phyloP scores from a whole-genome alignment of 768 basidiomycete species.

The Psilocybe azurescens region DNA sequence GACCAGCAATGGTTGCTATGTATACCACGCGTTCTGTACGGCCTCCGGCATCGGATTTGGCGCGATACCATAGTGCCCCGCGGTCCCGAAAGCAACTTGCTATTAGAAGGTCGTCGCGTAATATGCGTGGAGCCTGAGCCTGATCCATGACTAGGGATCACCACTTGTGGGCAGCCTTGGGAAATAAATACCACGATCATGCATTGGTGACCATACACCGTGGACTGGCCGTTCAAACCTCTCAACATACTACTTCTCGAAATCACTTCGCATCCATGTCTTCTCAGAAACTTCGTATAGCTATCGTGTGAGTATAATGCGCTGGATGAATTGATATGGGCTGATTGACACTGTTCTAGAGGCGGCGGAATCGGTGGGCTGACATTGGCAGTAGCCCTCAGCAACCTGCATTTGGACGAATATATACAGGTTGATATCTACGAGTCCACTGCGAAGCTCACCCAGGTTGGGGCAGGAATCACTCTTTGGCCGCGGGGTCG shows the following conservation, averaged over 20 bases:
- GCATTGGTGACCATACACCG: neutral
- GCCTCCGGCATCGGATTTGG: no score
- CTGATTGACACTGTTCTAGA: constrained; percentile 21
- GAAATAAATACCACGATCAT: neutral
- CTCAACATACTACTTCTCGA: no score
- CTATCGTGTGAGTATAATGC: constrained; percentile 5
- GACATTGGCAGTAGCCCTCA: constrained; percentile 25
- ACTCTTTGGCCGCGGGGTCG: constrained; percentile 48
- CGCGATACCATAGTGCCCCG: no score
- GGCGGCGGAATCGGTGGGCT: constrained; percentile 43
- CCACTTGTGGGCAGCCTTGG: neutral
- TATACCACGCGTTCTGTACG: no score
- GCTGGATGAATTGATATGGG: no score
- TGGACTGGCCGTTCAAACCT: no score
- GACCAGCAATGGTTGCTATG: no score
- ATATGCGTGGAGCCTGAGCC: no score
- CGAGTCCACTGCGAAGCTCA: constrained; percentile 44
- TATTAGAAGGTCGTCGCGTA: no score
- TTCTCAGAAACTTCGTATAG: constrained; percentile 3
- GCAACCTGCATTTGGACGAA: constrained; percentile 5
- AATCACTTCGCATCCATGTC: neutral
- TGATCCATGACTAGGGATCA: no score
- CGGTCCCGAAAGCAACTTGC: no score
- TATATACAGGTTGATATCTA: constrained; percentile 46
- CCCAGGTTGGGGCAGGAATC: constrained; percentile 51